Percentiles rank a stretch among this genome's conserved stretches.
These are phyloP conservation scores for Quercus tomentella DNA, from an alignment of 331 rosid species.

Conservation along the genomic window DNA sequence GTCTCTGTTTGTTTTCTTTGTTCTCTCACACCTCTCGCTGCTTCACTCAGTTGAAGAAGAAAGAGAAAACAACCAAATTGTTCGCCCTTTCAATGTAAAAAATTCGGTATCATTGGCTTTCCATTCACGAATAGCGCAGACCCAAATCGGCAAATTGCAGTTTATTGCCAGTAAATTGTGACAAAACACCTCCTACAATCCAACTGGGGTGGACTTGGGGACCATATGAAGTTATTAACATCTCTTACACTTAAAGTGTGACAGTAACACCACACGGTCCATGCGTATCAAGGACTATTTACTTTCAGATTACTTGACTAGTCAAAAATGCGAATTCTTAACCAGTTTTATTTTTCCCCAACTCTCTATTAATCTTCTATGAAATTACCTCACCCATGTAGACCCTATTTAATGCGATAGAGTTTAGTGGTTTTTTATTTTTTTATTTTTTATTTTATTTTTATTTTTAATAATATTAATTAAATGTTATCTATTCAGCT, in stretches of 20 bases:
- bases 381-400: accelerated
- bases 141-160: conserved; percentile 33
- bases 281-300: accelerated
- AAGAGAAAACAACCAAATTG: not conserved
- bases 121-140: conserved; percentile 4
- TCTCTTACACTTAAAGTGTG: not conserved
- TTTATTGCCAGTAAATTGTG: not conserved
- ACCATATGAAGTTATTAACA: not conserved
- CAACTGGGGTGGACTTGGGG: conserved; percentile 16
- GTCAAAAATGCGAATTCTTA: not conserved
- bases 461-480: too few species aligned
- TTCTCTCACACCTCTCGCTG: conserved; percentile 6
- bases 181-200: not conserved
- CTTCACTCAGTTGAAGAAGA: conserved; percentile 6
- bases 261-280: too few species aligned
- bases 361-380: conserved; percentile 8
- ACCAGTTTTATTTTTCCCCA: conserved; percentile 16
- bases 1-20: not conserved
- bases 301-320: not conserved
- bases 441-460: too few species aligned
- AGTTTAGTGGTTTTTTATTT: too few species aligned
- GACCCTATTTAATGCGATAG: conserved; percentile 23
- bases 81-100: not conserved
- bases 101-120: not conserved
- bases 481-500: too few species aligned